A percentile compares a stretch with the other conserved stretches of the same genome.
These are phyloP conservation scores for Hymenoscyphus scutula DNA, from an alignment of 2,329 filamentous ascomycete genomes.

Conservation along the genomic window DNA sequence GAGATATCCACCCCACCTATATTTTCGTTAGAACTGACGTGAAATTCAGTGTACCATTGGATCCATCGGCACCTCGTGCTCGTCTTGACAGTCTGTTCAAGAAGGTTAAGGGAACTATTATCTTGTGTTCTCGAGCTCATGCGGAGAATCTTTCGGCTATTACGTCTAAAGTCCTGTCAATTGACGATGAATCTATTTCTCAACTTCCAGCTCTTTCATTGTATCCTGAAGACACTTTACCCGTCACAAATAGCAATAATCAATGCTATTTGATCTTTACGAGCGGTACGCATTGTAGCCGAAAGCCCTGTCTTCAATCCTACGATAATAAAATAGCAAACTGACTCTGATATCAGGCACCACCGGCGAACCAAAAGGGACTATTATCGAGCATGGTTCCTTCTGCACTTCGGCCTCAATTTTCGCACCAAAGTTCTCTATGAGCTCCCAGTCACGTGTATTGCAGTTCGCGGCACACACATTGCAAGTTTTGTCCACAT, in stretches of 20 bases:
- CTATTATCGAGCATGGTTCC: constrained; percentile 19
- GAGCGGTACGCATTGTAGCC: not conserved
- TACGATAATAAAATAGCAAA: no score
- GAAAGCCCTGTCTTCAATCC: no score
- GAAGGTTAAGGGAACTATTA: constrained; percentile 12
- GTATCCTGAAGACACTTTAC: not conserved
- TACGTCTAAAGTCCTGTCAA: not conserved
- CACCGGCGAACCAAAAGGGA: constrained; percentile 31
- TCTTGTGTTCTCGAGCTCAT: constrained; percentile 16
- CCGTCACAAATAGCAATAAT: not conserved
- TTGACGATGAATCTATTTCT: not conserved
- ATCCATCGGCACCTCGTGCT: constrained; percentile 31
- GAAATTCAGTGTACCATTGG: constrained; percentile 31
- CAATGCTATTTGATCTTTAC: not conserved
- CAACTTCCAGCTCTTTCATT: not conserved
- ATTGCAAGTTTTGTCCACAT: constrained; percentile 9
- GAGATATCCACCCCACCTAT: not conserved
- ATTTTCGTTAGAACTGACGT: not conserved
- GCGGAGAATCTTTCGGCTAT: constrained; percentile 5
- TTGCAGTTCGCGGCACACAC: constrained; percentile 27
- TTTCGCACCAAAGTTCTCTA: constrained; percentile 13
- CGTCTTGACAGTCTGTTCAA: constrained; percentile 25
- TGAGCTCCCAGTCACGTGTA: constrained; percentile 12
- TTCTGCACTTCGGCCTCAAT: constrained; percentile 14
- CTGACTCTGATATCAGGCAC: constrained; percentile 15